Percentiles rank a stretch among this genome's conserved stretches.
These are phyloP conservation scores for Hygrocybe coccinea DNA, from an alignment of 768 basidiomycete species.

Conservation along the genomic window DNA sequence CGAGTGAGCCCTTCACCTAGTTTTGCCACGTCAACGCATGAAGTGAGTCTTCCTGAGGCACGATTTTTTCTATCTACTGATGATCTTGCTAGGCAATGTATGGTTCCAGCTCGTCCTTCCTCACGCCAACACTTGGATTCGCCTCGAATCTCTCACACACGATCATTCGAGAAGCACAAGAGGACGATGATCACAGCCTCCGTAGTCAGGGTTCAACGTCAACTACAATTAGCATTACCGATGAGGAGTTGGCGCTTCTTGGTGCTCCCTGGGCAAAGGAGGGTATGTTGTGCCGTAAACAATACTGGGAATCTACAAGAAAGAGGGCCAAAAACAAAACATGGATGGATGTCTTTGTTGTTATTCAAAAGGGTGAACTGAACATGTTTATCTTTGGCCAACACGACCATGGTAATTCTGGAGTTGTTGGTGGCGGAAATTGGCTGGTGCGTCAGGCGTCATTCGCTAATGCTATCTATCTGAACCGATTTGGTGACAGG, in stretches of 20 bases:
- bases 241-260: slow-evolving; percentile 91
- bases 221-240: slow-evolving; percentile 80
- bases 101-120: slow-evolving; percentile 62
- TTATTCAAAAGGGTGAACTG: slow-evolving; percentile 90
- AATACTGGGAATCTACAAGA: slow-evolving; percentile 83
- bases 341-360: slow-evolving; percentile 95
- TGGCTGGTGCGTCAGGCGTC: slow-evolving; percentile 80
- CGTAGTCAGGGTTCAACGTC: slow-evolving; percentile 60
- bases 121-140: slow-evolving; percentile 88
- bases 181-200: slow-evolving; percentile 75
- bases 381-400: slow-evolving; percentile 96
- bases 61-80: slow-evolving; percentile 1
- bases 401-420: slow-evolving; percentile 52
- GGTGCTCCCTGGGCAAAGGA: slow-evolving; percentile 99
- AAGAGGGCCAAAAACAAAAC: slow-evolving; percentile 83
- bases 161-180: slow-evolving; percentile 91
- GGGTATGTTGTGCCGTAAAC: slow-evolving; percentile 90
- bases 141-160: slow-evolving; percentile 94
- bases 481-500: slow-evolving; percentile 32
- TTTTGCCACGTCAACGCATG: slow-evolving; percentile 83
- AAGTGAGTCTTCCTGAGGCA: slow-evolving; percentile 40
- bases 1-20: slow-evolving; percentile 93
- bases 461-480: neutral
- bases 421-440: slow-evolving; percentile 89
- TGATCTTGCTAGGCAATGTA: slow-evolving; percentile 45